Evolutionary conservation across 2,329 filamentous ascomycete genomes (phyloP), one percentile per base, ranked within the genome.

Genomic region (Cytospora piceicola): DNA sequence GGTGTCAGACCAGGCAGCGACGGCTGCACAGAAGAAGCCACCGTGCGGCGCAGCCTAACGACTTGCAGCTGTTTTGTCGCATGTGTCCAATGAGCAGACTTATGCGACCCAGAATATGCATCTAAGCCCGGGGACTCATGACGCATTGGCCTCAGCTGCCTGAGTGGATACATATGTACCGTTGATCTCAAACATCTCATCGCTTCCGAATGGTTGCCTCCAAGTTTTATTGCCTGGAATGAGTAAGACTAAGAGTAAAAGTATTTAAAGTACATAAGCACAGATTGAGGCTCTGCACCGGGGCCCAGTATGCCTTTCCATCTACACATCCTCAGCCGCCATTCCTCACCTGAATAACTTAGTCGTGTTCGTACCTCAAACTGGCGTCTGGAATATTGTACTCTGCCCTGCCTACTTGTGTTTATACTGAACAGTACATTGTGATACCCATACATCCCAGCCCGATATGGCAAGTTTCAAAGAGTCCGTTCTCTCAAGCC

Each of bases 161-260:
- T 57, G 39, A 22, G 60, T 63, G 60, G 60, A 30, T 36, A n/a
- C n/a, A n/a, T n/a, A n/a, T n/a, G n/a, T n/a, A 49, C 27, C 36
- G 53, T 62, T 62, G 60, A 42, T 34, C 60, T 62, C 60, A 24
- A 29, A 12, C 36, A 52, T 56, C 52, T 49, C 60, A 62, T 53
- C 27, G n/a, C 20, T 29, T n/a, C n/a, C 36, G 53, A 56, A 57
- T 57, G 60, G 60, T 51, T 63, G 15, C 34, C 34, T 36, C 34
- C 12, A 36, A 36, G 60, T 53, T 53, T 63, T 39, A 51, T 29
- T 62, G 53, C 29, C 60, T 63, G 34, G 39, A 51, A 49, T 49
- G 57, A 27, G 42, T 46, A 62, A 39, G 8, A n/a, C 1, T 9
- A 29, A 29, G 27, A 29, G 49, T 20, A 27, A 29, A 8, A 34